Evolutionary conservation across 345 rosid species (phyloP).

Genomic region (Gossypioides kirkii): DNA sequence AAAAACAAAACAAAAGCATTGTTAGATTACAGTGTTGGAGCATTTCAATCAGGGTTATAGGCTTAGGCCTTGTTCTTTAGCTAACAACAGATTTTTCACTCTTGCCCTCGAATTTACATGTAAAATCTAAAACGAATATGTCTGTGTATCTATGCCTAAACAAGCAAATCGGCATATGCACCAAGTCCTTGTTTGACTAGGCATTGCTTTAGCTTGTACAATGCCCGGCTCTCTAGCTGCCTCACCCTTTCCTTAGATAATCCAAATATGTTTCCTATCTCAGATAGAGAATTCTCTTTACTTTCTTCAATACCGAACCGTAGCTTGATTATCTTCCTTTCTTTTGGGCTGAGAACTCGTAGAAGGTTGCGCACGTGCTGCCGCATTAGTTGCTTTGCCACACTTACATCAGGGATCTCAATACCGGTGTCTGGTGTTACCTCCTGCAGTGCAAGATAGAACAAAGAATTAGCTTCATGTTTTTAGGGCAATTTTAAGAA

Average conservation of each 20-base stretch:
- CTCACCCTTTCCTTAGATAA: constrained; percentile 74
- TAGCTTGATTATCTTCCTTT: constrained; percentile 67
- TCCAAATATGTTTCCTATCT: constrained; percentile 55
- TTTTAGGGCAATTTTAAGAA: background rate
- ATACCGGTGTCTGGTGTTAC: constrained; percentile 60
- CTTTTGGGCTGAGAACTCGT: constrained; percentile 50
- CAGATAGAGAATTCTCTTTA: constrained; percentile 53
- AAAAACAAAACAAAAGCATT: background rate
- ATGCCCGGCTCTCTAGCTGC: constrained; percentile 70
- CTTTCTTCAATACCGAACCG: constrained; percentile 76
- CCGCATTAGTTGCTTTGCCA: constrained; percentile 62
- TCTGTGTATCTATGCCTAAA: constrained; percentile 26
- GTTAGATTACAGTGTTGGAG: background rate
- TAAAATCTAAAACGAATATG: background rate
- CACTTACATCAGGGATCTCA: constrained; percentile 56
- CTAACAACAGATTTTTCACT: background rate
- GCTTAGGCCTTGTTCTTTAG: background rate
- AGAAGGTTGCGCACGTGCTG: constrained; percentile 58
- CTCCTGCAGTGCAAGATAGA: constrained; percentile 39
- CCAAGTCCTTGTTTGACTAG: constrained; percentile 47
- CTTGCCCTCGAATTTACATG: constrained; percentile 2
- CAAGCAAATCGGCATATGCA: constrained; percentile 57
- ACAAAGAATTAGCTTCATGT: background rate
- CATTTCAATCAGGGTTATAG: background rate
- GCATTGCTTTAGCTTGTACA: constrained; percentile 68